Percentiles rank a stretch among this genome's conserved stretches.
phyloP scores from a whole-genome alignment of 1,284 basidiomycete genomes.

The Sanghuangporus baumii region DNA sequence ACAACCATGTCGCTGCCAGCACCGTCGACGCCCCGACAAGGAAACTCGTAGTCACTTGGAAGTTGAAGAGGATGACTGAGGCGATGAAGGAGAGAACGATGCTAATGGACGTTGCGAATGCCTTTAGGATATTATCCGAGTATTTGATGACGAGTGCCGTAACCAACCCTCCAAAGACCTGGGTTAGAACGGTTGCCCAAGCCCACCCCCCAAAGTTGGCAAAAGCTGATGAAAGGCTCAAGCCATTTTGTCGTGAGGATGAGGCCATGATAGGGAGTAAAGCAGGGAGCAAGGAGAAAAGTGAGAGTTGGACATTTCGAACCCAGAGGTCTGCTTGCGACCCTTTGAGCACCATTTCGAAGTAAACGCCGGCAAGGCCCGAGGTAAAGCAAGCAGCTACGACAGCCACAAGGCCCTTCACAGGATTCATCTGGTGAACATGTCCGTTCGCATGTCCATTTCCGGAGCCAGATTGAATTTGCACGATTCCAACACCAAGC shows the following conservation, averaged over 20 bases:
- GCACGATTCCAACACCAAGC: conserved; percentile 87
- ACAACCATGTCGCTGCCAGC: conserved; percentile 83
- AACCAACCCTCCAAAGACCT: conserved; percentile 89
- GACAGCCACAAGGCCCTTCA: conserved; percentile 63
- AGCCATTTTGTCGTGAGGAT: conserved; percentile 32
- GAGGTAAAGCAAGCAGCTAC: conserved; percentile 73
- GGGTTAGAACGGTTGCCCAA: conserved; percentile 85
- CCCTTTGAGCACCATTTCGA: conserved; percentile 77
- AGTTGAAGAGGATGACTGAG: conserved; percentile 85
- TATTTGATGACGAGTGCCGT: conserved; percentile 89
- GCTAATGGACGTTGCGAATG: conserved; percentile 90
- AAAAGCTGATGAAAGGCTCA: conserved; percentile 47
- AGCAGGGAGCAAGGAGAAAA: conserved; percentile 75
- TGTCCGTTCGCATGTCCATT: neutral
- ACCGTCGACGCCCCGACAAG: conserved; percentile 82
- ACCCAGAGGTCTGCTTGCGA: conserved; percentile 71
- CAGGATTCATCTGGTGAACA: conserved; percentile 52
- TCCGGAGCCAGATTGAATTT: conserved; percentile 56
- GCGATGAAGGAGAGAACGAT: conserved; percentile 94
- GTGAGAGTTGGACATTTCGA: conserved; percentile 72
- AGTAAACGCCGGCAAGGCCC: conserved; percentile 79
- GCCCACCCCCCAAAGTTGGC: conserved; percentile 88
- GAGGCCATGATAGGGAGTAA: conserved; percentile 61
- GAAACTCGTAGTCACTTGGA: conserved; percentile 83
- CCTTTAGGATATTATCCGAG: conserved; percentile 88